Conservation (phyloP, 202 grass and related monocot genomes). For the Zizania palustris region DNA sequence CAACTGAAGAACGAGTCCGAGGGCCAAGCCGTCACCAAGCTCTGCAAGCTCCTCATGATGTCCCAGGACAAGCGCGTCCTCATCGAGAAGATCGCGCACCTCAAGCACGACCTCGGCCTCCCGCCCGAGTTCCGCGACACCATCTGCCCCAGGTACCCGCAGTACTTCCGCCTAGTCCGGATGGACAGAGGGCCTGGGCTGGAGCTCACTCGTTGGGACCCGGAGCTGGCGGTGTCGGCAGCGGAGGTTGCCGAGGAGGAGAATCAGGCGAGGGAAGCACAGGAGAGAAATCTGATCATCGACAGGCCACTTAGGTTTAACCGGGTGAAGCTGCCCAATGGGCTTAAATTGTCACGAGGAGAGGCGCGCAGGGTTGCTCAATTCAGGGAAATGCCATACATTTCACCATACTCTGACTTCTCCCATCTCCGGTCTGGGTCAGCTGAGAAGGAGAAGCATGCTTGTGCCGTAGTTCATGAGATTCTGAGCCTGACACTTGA, state of each 20-base stretch:
- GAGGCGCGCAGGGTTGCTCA: constrained; percentile 60
- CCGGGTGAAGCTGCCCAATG: constrained; percentile 76
- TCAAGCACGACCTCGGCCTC: constrained; percentile 82
- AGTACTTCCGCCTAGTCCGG: constrained; percentile 73
- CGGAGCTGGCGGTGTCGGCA: constrained; percentile 68
- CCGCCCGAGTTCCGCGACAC: constrained; percentile 78
- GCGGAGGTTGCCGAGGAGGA: constrained; percentile 83
- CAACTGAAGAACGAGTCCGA: constrained; percentile 77
- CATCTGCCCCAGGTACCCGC: constrained; percentile 79
- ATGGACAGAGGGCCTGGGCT: constrained; percentile 80
- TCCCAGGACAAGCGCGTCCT: constrained; percentile 65
- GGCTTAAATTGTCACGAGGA: constrained; percentile 71
- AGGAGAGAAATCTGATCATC: constrained; percentile 87
- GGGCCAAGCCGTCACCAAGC: constrained; percentile 66
- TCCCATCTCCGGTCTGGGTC: constrained; percentile 64
- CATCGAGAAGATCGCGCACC: constrained; percentile 85
- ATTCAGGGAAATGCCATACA: constrained; percentile 76
- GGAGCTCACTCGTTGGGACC: constrained; percentile 93
- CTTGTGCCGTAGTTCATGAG: constrained; percentile 83
- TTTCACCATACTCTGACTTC: constrained; percentile 88
- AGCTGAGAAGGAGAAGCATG: constrained; percentile 81
- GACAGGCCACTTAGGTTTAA: constrained; percentile 81
- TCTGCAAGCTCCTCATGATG: constrained; percentile 97
- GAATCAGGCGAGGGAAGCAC: constrained; percentile 57
- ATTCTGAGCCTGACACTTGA: constrained; percentile 87